Percentiles rank a stretch among this genome's conserved stretches.
Evolutionary conservation across 805 yeast genomes (phyloP).

Genomic region (Cyberlindnera veronae): DNA sequence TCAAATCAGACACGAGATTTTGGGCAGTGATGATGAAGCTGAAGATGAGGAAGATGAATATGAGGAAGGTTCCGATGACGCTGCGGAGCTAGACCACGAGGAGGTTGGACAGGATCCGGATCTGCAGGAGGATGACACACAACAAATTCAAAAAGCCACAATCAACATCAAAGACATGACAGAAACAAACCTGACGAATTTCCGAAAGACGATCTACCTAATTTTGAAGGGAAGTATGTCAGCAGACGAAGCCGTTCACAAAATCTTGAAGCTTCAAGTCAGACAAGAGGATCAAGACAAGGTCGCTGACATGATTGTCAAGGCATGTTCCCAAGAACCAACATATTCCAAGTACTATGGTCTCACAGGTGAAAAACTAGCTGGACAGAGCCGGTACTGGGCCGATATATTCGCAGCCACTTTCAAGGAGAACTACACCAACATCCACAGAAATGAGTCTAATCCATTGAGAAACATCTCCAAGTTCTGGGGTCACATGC

Average conservation of each 20-base stretch:
- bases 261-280: conserved; percentile 53
- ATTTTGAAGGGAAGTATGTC: conserved; percentile 88
- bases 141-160: conserved; percentile 17
- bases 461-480: conserved; percentile 76
- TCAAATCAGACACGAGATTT: conserved; percentile 25
- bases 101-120: neutral
- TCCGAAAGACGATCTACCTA: conserved; percentile 74
- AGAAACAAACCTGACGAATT: conserved; percentile 55
- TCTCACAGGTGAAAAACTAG: conserved; percentile 63
- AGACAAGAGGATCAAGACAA: conserved; percentile 42
- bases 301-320: conserved; percentile 69
- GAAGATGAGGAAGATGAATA: conserved; percentile 35
- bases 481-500: conserved; percentile 79
- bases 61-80: conserved; percentile 36
- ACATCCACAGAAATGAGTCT: conserved; percentile 66
- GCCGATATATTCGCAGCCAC: conserved; percentile 43
- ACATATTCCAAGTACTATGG: conserved; percentile 87
- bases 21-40: conserved; percentile 41
- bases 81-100: conserved; percentile 1
- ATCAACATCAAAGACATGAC: conserved; percentile 59
- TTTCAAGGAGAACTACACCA: conserved; percentile 54
- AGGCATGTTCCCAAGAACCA: conserved; percentile 81
- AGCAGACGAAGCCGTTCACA: conserved; percentile 90
- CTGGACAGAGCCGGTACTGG: conserved; percentile 55
- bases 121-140: conserved; percentile 31